phyloP scores from a whole-genome alignment of 1,139 yeast species.

The Geotrichum histeridarum region DNA sequence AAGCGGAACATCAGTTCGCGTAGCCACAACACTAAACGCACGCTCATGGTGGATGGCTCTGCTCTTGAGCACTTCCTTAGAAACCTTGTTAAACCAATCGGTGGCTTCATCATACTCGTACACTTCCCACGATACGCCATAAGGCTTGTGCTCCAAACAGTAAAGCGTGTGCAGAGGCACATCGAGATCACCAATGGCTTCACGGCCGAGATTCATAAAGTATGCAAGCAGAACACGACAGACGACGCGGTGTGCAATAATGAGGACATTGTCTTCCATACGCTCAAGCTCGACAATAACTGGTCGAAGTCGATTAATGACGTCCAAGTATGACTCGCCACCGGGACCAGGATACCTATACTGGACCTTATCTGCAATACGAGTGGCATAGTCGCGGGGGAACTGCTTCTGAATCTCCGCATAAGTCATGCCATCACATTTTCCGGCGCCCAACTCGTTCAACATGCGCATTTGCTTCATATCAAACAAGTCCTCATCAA shows the following conservation, averaged over 20 bases:
- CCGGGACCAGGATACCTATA: slow-evolving; percentile 95
- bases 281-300: slow-evolving; percentile 89
- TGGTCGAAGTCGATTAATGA: slow-evolving; percentile 81
- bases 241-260: slow-evolving; percentile 86
- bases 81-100: slow-evolving; percentile 75
- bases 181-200: slow-evolving; percentile 81
- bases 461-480: slow-evolving; percentile 88
- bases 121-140: slow-evolving; percentile 88
- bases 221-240: slow-evolving; percentile 83
- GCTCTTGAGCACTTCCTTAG: slow-evolving; percentile 29
- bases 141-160: slow-evolving; percentile 86
- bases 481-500: slow-evolving; percentile 59
- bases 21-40: no score
- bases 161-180: slow-evolving; percentile 89
- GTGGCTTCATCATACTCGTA: slow-evolving; percentile 75
- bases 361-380: slow-evolving; percentile 68
- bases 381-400: slow-evolving; percentile 74
- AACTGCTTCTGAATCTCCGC: slow-evolving; percentile 64
- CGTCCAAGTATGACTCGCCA: slow-evolving; percentile 94
- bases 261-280: slow-evolving; percentile 77
- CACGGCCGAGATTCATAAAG: slow-evolving; percentile 77
- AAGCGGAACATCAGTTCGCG: no score
- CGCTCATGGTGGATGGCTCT: no score
- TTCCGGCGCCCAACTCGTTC: slow-evolving; percentile 90
- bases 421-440: slow-evolving; percentile 87